Percentiles rank a stretch among this genome's conserved stretches.
Conservation (phyloP, 768 basidiomycete species). For the Gloeophyllum trabeum region DNA sequence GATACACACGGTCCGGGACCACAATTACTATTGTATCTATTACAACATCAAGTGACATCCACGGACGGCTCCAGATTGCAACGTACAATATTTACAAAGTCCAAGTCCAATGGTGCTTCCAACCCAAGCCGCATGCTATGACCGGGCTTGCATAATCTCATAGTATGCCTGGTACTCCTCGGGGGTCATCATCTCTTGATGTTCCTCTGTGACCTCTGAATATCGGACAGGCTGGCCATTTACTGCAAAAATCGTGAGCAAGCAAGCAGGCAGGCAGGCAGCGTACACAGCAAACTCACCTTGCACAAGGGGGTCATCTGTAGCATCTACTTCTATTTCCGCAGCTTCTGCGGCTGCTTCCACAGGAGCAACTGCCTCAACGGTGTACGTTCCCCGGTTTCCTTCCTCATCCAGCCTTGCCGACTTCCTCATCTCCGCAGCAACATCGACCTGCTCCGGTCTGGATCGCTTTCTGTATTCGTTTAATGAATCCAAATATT, state of each 20-base stretch:
- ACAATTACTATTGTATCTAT: too few relatives aligned
- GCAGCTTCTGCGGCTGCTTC: constrained; percentile 4
- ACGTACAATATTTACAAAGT: too few relatives aligned
- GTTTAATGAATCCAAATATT: constrained; percentile 60
- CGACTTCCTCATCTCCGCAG: constrained; percentile 23
- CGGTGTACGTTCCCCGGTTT: too few relatives aligned
- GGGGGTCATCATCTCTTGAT: constrained; percentile 86
- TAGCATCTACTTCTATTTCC: constrained; percentile 11
- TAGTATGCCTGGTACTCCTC: constrained; percentile 85
- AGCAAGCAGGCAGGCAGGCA: background rate
- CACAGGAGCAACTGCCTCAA: constrained; percentile 8
- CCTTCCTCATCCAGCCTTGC: constrained; percentile 10
- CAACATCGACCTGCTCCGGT: constrained; percentile 36
- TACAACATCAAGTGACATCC: too few relatives aligned
- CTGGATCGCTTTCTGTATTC: constrained; percentile 68
- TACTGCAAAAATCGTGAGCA: constrained; percentile 31
- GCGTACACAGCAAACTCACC: constrained; percentile 31
- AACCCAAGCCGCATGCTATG: too few relatives aligned
- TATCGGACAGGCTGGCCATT: constrained; percentile 65
- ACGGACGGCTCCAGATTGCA: too few relatives aligned
- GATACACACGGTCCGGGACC: too few relatives aligned
- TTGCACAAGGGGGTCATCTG: constrained; percentile 56
- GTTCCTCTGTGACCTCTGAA: constrained; percentile 81
- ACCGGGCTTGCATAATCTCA: constrained; percentile 35
- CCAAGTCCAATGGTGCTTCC: too few relatives aligned